These are phyloP conservation scores for Henckelia pumila DNA, from an alignment of 257 asterid species.

Conservation along the genomic window DNA sequence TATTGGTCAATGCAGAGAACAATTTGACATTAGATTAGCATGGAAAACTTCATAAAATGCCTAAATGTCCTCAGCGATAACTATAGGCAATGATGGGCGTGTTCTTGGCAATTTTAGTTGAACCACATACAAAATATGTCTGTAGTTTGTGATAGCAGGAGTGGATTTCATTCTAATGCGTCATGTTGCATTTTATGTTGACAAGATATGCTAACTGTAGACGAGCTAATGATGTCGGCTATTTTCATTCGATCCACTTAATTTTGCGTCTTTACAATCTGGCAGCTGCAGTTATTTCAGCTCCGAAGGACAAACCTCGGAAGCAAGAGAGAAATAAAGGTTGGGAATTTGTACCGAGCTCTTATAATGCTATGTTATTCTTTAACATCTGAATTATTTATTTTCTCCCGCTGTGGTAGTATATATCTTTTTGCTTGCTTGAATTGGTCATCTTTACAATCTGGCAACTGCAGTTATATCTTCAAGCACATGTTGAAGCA, in stretches of 20 bases:
- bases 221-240: not conserved
- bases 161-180: slow-evolving; percentile 3
- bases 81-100: not conserved
- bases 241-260: slow-evolving; percentile 10
- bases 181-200: slow-evolving; percentile 17
- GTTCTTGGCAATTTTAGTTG: not conserved
- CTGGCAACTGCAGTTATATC: too few relatives aligned
- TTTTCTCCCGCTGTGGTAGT: slow-evolving; percentile 5
- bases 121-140: not conserved
- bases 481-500: not conserved
- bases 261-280: slow-evolving; percentile 20
- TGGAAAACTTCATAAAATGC: not conserved
- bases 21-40: slow-evolving; percentile 2
- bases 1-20: slow-evolving; percentile 12
- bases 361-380: slow-evolving; percentile 22
- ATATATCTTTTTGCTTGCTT: slow-evolving; percentile 6
- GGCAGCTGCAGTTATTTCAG: slow-evolving; percentile 39
- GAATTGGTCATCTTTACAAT: too few relatives aligned
- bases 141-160: slow-evolving; percentile 13
- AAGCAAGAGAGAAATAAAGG: slow-evolving; percentile 75
- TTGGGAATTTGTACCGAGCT: slow-evolving; percentile 29
- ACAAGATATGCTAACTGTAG: slow-evolving; percentile 12
- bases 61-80: slow-evolving; percentile 8
- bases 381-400: not conserved
- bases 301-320: slow-evolving; percentile 58